These are phyloP conservation scores for Boletus rufocinnamomeus DNA, from an alignment of 768 basidiomycete genomes.

Conservation along the genomic window DNA sequence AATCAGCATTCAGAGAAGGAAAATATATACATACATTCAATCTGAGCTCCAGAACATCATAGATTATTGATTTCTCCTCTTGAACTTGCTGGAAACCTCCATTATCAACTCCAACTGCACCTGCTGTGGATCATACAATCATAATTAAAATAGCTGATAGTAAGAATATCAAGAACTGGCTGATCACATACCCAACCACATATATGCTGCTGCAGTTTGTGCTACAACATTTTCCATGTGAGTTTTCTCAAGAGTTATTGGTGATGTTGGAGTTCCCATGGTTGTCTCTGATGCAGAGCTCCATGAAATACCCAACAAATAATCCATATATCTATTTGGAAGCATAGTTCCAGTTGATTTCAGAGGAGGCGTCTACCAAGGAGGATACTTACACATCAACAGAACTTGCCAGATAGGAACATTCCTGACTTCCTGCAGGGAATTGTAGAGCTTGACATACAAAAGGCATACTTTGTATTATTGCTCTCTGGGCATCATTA, in stretches of 20 bases:
- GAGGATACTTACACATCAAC: background rate
- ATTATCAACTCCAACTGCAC: too few relatives aligned
- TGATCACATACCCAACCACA: too few relatives aligned
- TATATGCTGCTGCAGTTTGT: too few relatives aligned
- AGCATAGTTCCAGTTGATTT: too few relatives aligned
- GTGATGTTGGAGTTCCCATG: background rate
- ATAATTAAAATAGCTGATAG: too few relatives aligned
- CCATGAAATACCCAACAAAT: background rate
- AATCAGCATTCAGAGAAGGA: too few relatives aligned
- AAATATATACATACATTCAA: slow-evolving; percentile 2
- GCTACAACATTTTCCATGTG: too few relatives aligned
- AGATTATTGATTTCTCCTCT: background rate
- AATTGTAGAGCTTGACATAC: background rate
- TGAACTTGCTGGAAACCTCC: background rate
- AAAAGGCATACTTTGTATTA: background rate
- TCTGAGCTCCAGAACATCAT: background rate
- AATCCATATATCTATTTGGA: too few relatives aligned
- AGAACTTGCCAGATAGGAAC: background rate
- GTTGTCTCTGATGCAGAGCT: too few relatives aligned
- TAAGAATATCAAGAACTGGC: too few relatives aligned
- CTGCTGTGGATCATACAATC: too few relatives aligned
- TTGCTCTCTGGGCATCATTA: background rate
- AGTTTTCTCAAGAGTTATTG: background rate
- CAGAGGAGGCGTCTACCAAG: background rate
- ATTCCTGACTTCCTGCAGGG: background rate